Conservation (phyloP, 1,284 basidiomycete species). For the Moniliella sp. region DNA sequence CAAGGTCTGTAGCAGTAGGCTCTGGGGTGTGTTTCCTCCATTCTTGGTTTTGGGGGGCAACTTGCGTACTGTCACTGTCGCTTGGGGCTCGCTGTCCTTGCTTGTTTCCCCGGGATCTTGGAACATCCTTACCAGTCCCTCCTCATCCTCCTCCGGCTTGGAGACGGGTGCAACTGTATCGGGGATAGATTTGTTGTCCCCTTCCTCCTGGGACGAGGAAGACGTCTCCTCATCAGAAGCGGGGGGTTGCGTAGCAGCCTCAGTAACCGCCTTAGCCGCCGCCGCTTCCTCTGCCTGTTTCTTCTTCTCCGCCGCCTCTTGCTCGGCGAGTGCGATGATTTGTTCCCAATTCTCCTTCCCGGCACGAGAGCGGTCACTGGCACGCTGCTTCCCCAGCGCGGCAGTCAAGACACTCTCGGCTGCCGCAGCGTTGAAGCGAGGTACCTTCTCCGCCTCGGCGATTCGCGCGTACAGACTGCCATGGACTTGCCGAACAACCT, state of each 20-base stretch:
- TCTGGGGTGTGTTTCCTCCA: constrained; percentile 16
- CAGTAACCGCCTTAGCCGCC: too few relatives aligned
- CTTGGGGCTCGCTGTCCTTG: constrained; percentile 10
- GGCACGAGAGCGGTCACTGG: too few relatives aligned
- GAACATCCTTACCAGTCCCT: not conserved
- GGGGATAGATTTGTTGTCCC: too few relatives aligned
- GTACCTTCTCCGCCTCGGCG: not conserved
- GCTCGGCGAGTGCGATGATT: too few relatives aligned
- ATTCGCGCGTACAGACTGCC: not conserved
- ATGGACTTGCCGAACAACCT: not conserved
- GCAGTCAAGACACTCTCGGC: not conserved
- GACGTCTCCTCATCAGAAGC: too few relatives aligned
- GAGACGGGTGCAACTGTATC: too few relatives aligned
- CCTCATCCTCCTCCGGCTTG: not conserved
- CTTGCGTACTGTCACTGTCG: constrained; percentile 7
- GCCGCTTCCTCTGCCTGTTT: too few relatives aligned
- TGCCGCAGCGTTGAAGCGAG: not conserved
- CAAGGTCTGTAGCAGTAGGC: constrained; percentile 21
- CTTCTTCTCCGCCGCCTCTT: too few relatives aligned
- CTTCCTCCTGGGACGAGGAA: too few relatives aligned
- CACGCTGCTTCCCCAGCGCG: not conserved
- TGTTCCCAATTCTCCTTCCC: too few relatives aligned
- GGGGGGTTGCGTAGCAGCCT: too few relatives aligned
- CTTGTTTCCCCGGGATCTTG: not conserved
- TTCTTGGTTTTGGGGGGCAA: constrained; percentile 17